Evolutionary conservation across 768 basidiomycete genomes (phyloP), one percentile per base, ranked within the genome.

Genomic region (Mycena rosella): DNA sequence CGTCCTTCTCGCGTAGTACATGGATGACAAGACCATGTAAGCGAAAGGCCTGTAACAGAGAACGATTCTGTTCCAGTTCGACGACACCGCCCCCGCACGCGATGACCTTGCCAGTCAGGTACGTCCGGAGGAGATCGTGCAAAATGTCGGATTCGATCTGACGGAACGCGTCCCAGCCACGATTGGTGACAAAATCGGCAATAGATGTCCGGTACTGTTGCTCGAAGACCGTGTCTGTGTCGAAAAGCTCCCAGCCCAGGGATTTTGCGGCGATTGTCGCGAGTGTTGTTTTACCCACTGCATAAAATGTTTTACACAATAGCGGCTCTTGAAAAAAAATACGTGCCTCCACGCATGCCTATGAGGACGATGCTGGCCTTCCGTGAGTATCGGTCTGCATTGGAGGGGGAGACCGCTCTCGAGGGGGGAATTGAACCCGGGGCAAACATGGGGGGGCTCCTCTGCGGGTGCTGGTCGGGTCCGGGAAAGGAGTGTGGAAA

Each of bases 71-170:
- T 2, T 88, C 84, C 0, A 86, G 88, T 76, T 95, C 93, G 44
- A 94, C 90, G 56, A 93, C 84, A 2, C 93, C 92, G 3, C 93
- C 92, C 2, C 93, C 92, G 29, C 93, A 87, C 60, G 89, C 90
- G 73, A 95, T 85, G 60, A 94, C 81, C 76, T 89, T 87, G 20
- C 79, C 79, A 11, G 83, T 83, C n/a, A 82, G 83, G 20, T 80
- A 76, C 56, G 84, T 82, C 8, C 81, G 81, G 20, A 93, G 81
- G 48, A 92, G 79, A 44, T 88, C 82, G 14, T 82, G 77, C 30
- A 94, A 80, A 54, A 88, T 81, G 22, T 84, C 85, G 0, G 87
- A 81, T 78, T 95, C 94, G n/a, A 85, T 87, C 20, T 74, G 76
- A n/a, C 93, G 86, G 82, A 94, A 94, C 18, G 86, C 88, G 0